phyloP scores from a whole-genome alignment of 129 eudicot genomes.

The Dittrichia graveolens region DNA sequence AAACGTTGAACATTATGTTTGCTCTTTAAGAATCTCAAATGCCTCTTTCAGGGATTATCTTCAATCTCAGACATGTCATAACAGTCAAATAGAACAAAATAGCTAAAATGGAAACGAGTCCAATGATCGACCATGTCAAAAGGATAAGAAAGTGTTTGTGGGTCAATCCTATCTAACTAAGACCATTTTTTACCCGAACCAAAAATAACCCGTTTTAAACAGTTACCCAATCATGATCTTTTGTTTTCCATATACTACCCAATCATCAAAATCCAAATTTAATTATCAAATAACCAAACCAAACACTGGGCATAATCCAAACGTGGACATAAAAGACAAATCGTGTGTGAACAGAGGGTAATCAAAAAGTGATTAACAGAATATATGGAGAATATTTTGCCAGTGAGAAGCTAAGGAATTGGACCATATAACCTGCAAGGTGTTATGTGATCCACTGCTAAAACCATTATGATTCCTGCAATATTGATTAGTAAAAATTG shows the following conservation, averaged over 20 bases:
- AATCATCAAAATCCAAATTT: neutral
- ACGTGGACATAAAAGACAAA: slow-evolving; percentile 17
- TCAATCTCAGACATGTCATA: too few species aligned
- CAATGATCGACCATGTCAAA: neutral
- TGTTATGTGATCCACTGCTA: slow-evolving; percentile 28
- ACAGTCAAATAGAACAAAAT: too few species aligned
- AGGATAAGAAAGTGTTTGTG: neutral
- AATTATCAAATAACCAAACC: slow-evolving; percentile 3
- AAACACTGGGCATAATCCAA: slow-evolving; percentile 20
- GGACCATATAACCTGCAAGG: slow-evolving; percentile 42
- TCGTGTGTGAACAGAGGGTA: slow-evolving; percentile 23
- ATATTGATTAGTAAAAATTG: slow-evolving; percentile 37
- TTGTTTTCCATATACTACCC: slow-evolving; percentile 3
- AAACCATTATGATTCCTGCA: slow-evolving; percentile 35
- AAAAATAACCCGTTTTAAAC: neutral
- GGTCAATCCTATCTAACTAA: neutral
- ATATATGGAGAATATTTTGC: slow-evolving; percentile 43
- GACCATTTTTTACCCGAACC: neutral
- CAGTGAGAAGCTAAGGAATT: slow-evolving; percentile 30
- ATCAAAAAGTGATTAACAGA: slow-evolving; percentile 32
- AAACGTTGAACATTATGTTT: neutral
- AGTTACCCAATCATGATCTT: neutral
- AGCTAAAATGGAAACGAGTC: neutral
- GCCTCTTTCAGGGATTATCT: neutral
- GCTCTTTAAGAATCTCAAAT: slow-evolving; percentile 5